Percentiles rank a stretch among this genome's conserved stretches.
phyloP scores from a whole-genome alignment of 2,329 filamentous ascomycete species.

The Cyphellophora attinorum region DNA sequence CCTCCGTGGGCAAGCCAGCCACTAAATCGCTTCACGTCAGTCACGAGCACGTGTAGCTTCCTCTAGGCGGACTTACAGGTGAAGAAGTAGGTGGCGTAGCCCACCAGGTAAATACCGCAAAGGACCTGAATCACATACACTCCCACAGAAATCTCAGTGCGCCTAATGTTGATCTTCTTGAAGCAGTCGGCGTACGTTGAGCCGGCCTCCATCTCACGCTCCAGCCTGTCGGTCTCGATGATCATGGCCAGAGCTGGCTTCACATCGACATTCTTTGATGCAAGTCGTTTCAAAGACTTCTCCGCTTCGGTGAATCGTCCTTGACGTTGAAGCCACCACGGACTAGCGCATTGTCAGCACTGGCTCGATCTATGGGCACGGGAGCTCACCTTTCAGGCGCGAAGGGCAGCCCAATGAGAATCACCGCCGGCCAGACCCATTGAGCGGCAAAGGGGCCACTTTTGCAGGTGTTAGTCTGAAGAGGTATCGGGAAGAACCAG shows the following conservation, averaged over 20 bases:
- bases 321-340: conserved; percentile 30
- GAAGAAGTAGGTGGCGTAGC: conserved; percentile 41
- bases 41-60: background rate
- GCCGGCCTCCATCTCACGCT: conserved; percentile 29
- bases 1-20: conserved; percentile 22
- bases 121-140: conserved; percentile 36
- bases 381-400: conserved; percentile 24
- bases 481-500: background rate
- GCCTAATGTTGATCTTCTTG: conserved; percentile 29
- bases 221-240: conserved; percentile 30
- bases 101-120: conserved; percentile 33
- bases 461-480: too few relatives aligned
- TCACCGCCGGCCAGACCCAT: conserved; percentile 29
- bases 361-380: background rate
- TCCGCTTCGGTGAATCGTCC: conserved; percentile 27
- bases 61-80: conserved; percentile 24
- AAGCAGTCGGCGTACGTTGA: conserved; percentile 32
- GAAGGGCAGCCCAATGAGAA: conserved; percentile 27
- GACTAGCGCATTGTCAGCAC: conserved; percentile 11
- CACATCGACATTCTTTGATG: conserved; percentile 29
- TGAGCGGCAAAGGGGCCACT: conserved; percentile 34
- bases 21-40: conserved; percentile 4
- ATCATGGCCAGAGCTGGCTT: conserved; percentile 31
- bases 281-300: conserved; percentile 25
- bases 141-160: conserved; percentile 35